A percentile compares a stretch with the other conserved stretches of the same genome.
These are phyloP conservation scores for Aureobasidium namibiae DNA, from an alignment of 2,329 filamentous ascomycete species.

Conservation along the genomic window DNA sequence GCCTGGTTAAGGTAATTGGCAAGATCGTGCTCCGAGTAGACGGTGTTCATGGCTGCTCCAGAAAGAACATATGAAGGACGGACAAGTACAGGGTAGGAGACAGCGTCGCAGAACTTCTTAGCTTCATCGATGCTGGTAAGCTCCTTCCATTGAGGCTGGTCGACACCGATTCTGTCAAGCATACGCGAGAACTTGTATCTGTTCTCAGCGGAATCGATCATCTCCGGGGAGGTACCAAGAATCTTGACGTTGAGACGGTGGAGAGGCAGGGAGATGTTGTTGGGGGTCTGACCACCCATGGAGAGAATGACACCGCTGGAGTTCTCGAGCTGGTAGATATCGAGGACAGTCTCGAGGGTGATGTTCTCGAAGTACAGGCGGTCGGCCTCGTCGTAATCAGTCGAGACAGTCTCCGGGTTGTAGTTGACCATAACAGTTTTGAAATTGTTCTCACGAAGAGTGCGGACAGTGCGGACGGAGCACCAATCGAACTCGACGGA, in stretches of 20 bases:
- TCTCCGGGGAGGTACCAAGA: slow-evolving; percentile 91
- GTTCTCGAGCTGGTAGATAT: slow-evolving; percentile 84
- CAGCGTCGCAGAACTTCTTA: slow-evolving; percentile 74
- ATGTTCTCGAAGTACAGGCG: slow-evolving; percentile 95
- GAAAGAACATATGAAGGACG: slow-evolving; percentile 95
- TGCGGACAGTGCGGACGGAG: slow-evolving; percentile 87
- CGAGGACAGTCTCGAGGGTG: slow-evolving; percentile 78
- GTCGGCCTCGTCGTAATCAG: slow-evolving; percentile 89
- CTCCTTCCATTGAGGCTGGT: slow-evolving; percentile 98
- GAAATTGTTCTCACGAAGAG: slow-evolving; percentile 70
- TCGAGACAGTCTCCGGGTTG: slow-evolving; percentile 35
- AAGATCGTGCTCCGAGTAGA: slow-evolving; percentile 91
- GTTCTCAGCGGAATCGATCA: slow-evolving; percentile 98
- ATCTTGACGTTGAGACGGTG: slow-evolving; percentile 86
- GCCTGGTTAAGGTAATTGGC: slow-evolving; percentile 84
- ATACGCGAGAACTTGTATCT: slow-evolving; percentile 98
- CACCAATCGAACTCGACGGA: slow-evolving; percentile 99
- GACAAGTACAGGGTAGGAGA: slow-evolving; percentile 88
- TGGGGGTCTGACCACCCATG: slow-evolving; percentile 95
- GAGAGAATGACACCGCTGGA: slow-evolving; percentile 81
- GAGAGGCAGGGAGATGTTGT: slow-evolving; percentile 90
- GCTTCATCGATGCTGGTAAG: slow-evolving; percentile 91
- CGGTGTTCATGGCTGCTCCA: slow-evolving; percentile 97
- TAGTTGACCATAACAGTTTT: slow-evolving; percentile 93
- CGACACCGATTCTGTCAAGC: slow-evolving; percentile 87